Percentiles rank a stretch among this genome's conserved stretches.
These are phyloP conservation scores for Lyophyllum decastes DNA, from an alignment of 768 basidiomycete genomes.

Conservation along the genomic window DNA sequence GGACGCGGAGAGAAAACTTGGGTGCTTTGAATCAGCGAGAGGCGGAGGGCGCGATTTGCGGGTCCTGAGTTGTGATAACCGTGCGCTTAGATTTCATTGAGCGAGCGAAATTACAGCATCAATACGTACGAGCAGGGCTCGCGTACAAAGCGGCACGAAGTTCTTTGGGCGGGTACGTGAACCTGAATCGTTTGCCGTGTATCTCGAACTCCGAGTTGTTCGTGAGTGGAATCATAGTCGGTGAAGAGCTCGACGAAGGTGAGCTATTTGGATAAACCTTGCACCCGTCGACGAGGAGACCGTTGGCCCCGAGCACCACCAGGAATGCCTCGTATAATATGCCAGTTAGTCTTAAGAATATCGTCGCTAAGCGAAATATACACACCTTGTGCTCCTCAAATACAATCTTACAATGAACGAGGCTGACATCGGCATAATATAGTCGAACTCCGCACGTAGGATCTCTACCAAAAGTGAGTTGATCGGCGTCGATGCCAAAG, in stretches of 20 bases:
- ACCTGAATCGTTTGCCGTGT: slow-evolving; percentile 68
- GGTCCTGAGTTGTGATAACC: slow-evolving; percentile 22
- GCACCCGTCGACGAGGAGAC: slow-evolving; percentile 64
- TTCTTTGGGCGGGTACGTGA: slow-evolving; percentile 76
- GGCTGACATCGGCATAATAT: slow-evolving; percentile 65
- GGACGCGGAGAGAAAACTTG: slow-evolving; percentile 73
- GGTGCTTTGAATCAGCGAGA: slow-evolving; percentile 76
- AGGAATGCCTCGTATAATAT: slow-evolving; percentile 57
- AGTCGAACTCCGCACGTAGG: slow-evolving; percentile 64
- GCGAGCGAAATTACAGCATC: no score
- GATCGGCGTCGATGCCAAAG: slow-evolving; percentile 71
- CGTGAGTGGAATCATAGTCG: slow-evolving; percentile 61
- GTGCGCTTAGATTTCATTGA: not conserved
- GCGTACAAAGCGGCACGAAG: slow-evolving; percentile 53
- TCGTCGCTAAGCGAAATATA: not conserved
- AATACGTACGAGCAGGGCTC: slow-evolving; percentile 47
- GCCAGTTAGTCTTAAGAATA: not conserved
- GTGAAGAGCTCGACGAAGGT: slow-evolving; percentile 21
- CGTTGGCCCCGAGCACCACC: slow-evolving; percentile 57
- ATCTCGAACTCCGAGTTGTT: slow-evolving; percentile 72
- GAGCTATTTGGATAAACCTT: slow-evolving; percentile 50
- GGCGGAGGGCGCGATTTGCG: slow-evolving; percentile 51
- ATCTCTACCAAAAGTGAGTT: slow-evolving; percentile 71
- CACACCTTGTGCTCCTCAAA: slow-evolving; percentile 68
- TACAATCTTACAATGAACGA: slow-evolving; percentile 66